Percentiles rank a stretch among this genome's conserved stretches.
phyloP scores from a whole-genome alignment of 345 rosid species.

The Acer yangbiense region DNA sequence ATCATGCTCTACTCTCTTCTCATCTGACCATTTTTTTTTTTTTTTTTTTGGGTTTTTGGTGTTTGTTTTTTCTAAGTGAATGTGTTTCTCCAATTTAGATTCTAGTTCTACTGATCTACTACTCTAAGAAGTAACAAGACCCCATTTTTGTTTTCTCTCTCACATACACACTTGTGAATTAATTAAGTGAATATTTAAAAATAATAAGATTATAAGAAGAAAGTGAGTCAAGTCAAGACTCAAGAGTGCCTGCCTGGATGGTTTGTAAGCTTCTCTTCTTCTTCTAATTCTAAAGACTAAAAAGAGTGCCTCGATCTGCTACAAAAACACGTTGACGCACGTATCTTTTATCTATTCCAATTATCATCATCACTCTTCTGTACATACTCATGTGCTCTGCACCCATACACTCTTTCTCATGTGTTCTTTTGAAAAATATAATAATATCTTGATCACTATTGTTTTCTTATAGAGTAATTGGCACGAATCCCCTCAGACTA shows the following conservation, averaged over 20 bases:
- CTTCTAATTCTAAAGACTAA: no score
- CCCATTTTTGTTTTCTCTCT: background rate
- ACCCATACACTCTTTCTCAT: background rate
- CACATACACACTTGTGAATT: no score
- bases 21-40: background rate
- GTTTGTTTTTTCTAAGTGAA: slow-evolving; percentile 26
- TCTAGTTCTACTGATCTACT: slow-evolving; percentile 11
- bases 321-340: slow-evolving; percentile 15
- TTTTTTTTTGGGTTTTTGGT: background rate
- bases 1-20: background rate
- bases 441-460: background rate
- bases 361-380: slow-evolving; percentile 20
- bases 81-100: slow-evolving; percentile 30
- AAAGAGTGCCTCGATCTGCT: slow-evolving; percentile 33
- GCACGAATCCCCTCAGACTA: no score
- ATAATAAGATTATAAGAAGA: background rate
- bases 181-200: no score
- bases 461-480: background rate
- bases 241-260: background rate
- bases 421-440: background rate
- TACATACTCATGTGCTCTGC: slow-evolving; percentile 28
- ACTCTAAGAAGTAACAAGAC: background rate
- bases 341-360: background rate
- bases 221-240: background rate
- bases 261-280: slow-evolving; percentile 10